Evolutionary conservation across 306 rosid genomes (phyloP).

Genomic region (Inga leiocalycina): DNA sequence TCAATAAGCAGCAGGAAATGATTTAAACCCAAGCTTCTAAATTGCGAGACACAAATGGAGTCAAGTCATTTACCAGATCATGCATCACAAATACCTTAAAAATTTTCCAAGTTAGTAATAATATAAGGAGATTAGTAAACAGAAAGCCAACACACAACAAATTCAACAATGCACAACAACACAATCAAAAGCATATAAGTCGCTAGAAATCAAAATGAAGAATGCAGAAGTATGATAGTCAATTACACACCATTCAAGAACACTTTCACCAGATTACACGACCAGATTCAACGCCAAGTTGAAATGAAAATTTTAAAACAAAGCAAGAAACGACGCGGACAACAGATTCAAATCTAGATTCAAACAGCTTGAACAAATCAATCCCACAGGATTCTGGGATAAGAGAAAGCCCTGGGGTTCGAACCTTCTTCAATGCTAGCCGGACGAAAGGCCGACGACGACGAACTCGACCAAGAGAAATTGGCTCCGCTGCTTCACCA

Average conservation of each 20-base stretch:
- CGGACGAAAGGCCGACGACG: neutral
- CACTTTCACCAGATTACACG: neutral
- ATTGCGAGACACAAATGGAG: neutral
- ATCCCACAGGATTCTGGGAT: neutral
- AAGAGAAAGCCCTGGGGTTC: neutral
- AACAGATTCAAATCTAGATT: neutral
- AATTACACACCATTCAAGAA: neutral
- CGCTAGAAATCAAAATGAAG: neutral
- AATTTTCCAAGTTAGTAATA: neutral
- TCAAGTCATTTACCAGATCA: neutral
- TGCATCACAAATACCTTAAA: neutral
- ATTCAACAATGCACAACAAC: neutral
- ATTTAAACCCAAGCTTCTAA: neutral
- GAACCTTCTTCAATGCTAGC: neutral
- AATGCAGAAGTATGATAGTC: neutral
- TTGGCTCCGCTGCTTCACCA: no score
- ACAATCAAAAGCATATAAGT: neutral
- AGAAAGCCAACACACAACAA: neutral
- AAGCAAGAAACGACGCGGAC: neutral
- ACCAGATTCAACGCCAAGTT: neutral
- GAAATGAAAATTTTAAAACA: no score
- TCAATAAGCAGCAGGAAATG: neutral
- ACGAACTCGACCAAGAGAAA: neutral
- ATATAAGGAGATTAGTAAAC: neutral
- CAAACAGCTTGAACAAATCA: neutral